Percentiles rank a stretch among this genome's conserved stretches.
Evolutionary conservation across 306 rosid genomes (phyloP).

Genomic region (Phaseolus lunatus): DNA sequence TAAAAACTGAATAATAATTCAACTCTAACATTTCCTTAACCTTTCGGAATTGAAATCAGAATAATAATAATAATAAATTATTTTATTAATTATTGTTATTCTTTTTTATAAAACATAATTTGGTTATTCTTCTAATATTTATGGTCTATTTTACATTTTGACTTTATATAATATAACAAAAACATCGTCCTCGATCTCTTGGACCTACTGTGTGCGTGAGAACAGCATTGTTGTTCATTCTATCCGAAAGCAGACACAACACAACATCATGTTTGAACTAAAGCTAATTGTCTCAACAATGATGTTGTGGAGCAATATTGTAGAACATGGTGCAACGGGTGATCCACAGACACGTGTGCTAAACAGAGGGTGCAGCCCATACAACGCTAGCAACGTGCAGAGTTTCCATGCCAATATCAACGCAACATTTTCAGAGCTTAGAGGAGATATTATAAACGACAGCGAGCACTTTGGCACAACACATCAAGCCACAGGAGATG

Average conservation of each 20-base stretch:
- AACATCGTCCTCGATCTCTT: too few species aligned
- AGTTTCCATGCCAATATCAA: constrained; percentile 53
- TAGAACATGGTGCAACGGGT: constrained; percentile 31
- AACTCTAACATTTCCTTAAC: too few species aligned
- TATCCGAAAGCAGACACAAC: background rate
- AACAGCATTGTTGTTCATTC: background rate
- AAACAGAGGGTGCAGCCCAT: constrained; percentile 57
- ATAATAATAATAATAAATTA: too few species aligned
- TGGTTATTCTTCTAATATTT: too few species aligned
- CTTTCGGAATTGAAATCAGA: too few species aligned
- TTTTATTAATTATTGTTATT: too few species aligned
- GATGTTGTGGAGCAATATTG: background rate
- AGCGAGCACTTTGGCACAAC: constrained; percentile 54
- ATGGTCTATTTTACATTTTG: too few species aligned
- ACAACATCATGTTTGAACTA: background rate
- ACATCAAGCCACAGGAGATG: constrained; percentile 38
- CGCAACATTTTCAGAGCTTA: constrained; percentile 49
- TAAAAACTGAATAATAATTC: too few species aligned
- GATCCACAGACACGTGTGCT: constrained; percentile 51
- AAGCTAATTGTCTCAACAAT: background rate
- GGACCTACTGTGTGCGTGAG: background rate
- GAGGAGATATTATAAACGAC: constrained; percentile 9
- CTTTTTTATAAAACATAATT: too few species aligned
- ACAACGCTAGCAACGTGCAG: constrained; percentile 47
- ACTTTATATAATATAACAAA: too few species aligned